These are phyloP conservation scores for Pythium aquatile DNA, from an alignment of 352 stramenopile species.

Conservation along the genomic window DNA sequence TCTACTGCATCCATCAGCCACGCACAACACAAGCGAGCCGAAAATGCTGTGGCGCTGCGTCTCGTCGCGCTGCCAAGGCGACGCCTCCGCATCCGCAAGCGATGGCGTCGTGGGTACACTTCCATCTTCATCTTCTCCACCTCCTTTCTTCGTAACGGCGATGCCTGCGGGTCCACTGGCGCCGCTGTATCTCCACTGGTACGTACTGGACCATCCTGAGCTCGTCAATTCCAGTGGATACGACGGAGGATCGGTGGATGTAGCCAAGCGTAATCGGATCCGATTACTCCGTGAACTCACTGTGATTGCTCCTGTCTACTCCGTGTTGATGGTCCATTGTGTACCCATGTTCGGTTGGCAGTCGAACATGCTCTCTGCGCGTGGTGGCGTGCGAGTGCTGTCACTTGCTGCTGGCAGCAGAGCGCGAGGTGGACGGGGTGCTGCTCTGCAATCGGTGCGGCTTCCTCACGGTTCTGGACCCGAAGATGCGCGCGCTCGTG, in stretches of 20 bases:
- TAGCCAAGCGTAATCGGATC: not conserved
- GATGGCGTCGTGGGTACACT: not conserved
- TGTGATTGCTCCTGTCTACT: not conserved
- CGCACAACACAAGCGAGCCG: not conserved
- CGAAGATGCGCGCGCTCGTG: conserved; percentile 24
- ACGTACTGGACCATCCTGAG: not conserved
- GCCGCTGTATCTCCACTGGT: conserved; percentile 29
- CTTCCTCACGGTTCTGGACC: conserved; percentile 30
- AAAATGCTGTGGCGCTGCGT: conserved; percentile 14
- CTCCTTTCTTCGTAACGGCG: conserved; percentile 11
- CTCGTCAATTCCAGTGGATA: not conserved
- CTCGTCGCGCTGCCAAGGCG: conserved; percentile 5
- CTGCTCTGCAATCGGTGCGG: conserved; percentile 36
- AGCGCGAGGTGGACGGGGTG: conserved; percentile 20
- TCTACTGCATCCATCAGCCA: not conserved
- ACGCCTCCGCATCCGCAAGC: not conserved
- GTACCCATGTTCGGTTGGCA: conserved; percentile 8
- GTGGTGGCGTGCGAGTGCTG: conserved; percentile 34
- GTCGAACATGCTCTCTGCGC: conserved; percentile 18
- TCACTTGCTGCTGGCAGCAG: conserved; percentile 22
- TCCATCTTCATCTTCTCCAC: not conserved
- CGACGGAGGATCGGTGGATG: not conserved
- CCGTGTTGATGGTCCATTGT: not conserved
- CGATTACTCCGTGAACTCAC: not conserved
- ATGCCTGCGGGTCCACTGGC: conserved; percentile 9